Conservation (phyloP, 1,284 basidiomycete species). For the Austroboletus novae-zelandiae region DNA sequence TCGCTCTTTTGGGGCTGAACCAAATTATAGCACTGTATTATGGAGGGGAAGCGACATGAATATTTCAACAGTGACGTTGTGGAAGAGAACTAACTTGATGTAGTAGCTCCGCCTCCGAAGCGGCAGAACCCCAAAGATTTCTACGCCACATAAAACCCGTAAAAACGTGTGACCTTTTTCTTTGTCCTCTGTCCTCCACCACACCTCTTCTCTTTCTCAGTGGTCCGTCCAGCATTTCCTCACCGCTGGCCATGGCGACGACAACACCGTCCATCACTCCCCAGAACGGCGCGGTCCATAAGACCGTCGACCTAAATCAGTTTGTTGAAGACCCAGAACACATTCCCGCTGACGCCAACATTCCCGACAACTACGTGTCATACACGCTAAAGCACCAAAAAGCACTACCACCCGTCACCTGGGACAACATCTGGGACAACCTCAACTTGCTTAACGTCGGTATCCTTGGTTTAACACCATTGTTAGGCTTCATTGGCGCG, state of each 20-base stretch:
- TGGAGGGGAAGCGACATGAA: too few relatives aligned
- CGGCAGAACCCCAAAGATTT: slow-evolving; percentile 38
- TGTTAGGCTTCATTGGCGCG: slow-evolving; percentile 69
- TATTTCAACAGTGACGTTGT: too few relatives aligned
- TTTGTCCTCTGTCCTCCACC: slow-evolving; percentile 23
- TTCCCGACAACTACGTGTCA: slow-evolving; percentile 89
- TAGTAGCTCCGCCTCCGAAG: slow-evolving; percentile 3
- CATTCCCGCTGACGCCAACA: slow-evolving; percentile 60
- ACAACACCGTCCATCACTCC: slow-evolving; percentile 28
- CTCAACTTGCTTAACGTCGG: slow-evolving; percentile 68
- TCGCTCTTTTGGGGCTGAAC: too few relatives aligned
- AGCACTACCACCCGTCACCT: slow-evolving; percentile 73
- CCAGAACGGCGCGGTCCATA: slow-evolving; percentile 1
- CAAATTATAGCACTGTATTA: too few relatives aligned
- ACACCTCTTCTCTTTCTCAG: slow-evolving; percentile 23
- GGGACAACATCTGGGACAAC: slow-evolving; percentile 65
- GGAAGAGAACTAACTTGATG: neutral
- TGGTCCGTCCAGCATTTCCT: slow-evolving; percentile 21
- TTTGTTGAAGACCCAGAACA: slow-evolving; percentile 36
- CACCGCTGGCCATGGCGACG: slow-evolving; percentile 25
- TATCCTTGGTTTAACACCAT: slow-evolving; percentile 72
- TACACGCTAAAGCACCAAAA: slow-evolving; percentile 79
- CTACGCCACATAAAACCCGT: slow-evolving; percentile 28
- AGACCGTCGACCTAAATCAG: slow-evolving; percentile 7
- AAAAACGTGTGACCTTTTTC: neutral